phyloP scores from a whole-genome alignment of 805 yeast species.

The Tetrapisispora taiwanensis region DNA sequence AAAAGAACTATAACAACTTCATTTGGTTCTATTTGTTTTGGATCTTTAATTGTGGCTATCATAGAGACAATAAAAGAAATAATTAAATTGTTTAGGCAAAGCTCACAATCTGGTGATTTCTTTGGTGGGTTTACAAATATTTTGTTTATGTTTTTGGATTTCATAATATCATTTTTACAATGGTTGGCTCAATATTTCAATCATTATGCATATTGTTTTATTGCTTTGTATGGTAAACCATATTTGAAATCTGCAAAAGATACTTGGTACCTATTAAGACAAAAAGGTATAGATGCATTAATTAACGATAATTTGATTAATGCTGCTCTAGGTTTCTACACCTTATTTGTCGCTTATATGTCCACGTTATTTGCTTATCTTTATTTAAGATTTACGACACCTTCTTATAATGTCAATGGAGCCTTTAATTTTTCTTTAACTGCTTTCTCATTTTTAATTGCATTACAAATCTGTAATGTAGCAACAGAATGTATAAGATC shows the following conservation, averaged over 20 bases:
- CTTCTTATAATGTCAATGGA: constrained; percentile 52
- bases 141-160: constrained; percentile 44
- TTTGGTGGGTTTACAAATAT: constrained; percentile 43
- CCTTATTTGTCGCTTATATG: constrained; percentile 62
- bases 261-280: constrained; percentile 67
- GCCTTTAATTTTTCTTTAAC: constrained; percentile 59
- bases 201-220: constrained; percentile 78
- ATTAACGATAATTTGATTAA: constrained; percentile 76
- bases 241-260: constrained; percentile 71
- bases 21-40: constrained; percentile 84
- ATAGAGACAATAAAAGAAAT: constrained; percentile 56
- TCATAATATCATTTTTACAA: constrained; percentile 54
- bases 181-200: constrained; percentile 82
- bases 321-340: constrained; percentile 67
- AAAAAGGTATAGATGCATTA: constrained; percentile 75
- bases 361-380: constrained; percentile 53
- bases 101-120: constrained; percentile 31
- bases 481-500: constrained; percentile 67
- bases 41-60: constrained; percentile 62
- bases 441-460: constrained; percentile 63
- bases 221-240: constrained; percentile 77
- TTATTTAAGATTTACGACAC: constrained; percentile 57
- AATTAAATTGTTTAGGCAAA: constrained; percentile 41
- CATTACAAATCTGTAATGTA: constrained; percentile 65
- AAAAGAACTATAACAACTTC: constrained; percentile 74